Evolutionary conservation across 2,329 filamentous ascomycete genomes (phyloP).

Genomic region (Fusarium annulatum): DNA sequence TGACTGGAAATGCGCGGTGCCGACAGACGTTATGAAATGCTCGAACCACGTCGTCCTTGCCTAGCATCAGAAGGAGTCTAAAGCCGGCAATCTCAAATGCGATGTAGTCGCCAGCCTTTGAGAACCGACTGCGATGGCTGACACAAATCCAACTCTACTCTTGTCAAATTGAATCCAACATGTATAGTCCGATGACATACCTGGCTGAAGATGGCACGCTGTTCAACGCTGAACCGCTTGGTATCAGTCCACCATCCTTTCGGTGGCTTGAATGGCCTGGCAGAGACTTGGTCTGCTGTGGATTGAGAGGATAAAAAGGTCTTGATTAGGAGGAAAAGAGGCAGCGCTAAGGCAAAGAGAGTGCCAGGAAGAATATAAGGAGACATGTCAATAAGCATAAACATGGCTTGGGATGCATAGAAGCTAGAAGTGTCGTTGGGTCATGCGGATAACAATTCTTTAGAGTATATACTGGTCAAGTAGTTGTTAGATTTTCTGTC

Average conservation of each 20-base stretch:
- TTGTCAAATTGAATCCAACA: fast-evolving
- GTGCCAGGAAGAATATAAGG: fast-evolving
- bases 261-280: background rate
- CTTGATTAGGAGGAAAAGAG: background rate
- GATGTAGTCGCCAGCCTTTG: background rate
- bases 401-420: background rate
- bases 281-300: fast-evolving
- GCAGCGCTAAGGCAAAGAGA: fast-evolving
- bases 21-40: background rate
- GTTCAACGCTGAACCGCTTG: background rate
- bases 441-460: background rate
- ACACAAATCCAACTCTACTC: background rate
- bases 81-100: background rate
- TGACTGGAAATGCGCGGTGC: background rate
- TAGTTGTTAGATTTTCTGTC: fast-evolving
- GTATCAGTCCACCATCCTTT: background rate
- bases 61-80: background rate
- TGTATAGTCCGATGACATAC: fast-evolving
- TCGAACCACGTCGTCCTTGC: background rate
- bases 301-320: fast-evolving
- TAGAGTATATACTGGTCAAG: background rate
- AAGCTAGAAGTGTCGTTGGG: background rate
- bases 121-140: background rate
- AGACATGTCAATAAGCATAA: background rate
- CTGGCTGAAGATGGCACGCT: background rate